Conservation (phyloP, 140 eudicot species). For the Cichorium intybus region DNA sequence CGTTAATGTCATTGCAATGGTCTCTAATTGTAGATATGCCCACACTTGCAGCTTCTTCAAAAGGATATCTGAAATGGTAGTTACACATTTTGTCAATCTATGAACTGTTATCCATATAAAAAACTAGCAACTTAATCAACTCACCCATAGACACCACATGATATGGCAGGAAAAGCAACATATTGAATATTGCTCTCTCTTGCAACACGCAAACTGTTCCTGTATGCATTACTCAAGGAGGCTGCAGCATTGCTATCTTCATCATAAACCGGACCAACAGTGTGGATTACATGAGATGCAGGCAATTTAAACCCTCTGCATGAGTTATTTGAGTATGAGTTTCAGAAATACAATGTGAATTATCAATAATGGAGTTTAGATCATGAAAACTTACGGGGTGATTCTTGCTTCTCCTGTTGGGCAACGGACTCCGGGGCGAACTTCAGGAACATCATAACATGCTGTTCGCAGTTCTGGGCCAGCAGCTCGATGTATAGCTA, state of each 20-base stretch:
- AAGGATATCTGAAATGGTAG: conserved; percentile 69
- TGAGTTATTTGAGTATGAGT: conserved; percentile 9
- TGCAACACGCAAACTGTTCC: conserved; percentile 76
- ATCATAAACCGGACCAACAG: conserved; percentile 92
- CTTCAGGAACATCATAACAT: conserved; percentile 81
- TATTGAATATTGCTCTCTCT: conserved; percentile 73
- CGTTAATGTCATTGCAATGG: conserved; percentile 60
- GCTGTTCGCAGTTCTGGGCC: conserved; percentile 86
- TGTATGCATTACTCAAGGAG: conserved; percentile 69
- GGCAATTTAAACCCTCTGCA: conserved; percentile 94
- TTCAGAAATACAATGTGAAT: background rate
- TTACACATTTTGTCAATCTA: background rate
- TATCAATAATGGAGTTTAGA: background rate
- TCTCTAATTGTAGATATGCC: conserved; percentile 86
- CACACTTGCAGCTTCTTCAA: conserved; percentile 85
- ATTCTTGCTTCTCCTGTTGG: conserved; percentile 98
- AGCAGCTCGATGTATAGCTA: conserved; percentile 95
- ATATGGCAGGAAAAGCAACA: conserved; percentile 91
- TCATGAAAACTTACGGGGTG: conserved; percentile 57
- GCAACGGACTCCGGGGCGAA: conserved; percentile 85
- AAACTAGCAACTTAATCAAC: conserved; percentile 10
- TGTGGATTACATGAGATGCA: conserved; percentile 87
- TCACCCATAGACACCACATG: conserved; percentile 84
- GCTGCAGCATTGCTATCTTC: conserved; percentile 49
- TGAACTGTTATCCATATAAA: background rate